These are phyloP conservation scores for Leucoagaricus sp. DNA, from an alignment of 1,284 basidiomycete species.

Conservation along the genomic window DNA sequence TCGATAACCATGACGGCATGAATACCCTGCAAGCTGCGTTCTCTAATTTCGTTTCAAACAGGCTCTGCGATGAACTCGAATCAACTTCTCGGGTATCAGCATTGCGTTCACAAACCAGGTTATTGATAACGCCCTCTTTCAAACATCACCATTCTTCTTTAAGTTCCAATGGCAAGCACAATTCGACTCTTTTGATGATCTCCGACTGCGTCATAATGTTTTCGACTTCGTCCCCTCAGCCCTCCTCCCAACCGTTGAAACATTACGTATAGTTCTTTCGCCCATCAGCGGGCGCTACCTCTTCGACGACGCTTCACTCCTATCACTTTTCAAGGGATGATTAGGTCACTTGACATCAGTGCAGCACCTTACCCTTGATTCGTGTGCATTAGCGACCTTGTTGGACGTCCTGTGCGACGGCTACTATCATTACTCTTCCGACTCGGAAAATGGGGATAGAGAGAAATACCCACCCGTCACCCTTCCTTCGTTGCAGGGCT, in stretches of 20 bases:
- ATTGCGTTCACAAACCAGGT: background rate
- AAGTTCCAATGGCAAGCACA: background rate
- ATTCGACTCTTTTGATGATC: background rate
- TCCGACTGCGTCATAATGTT: background rate
- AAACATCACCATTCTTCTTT: background rate
- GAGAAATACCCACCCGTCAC: background rate
- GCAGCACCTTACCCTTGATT: background rate
- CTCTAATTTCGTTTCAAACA: background rate
- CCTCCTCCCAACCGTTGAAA: background rate
- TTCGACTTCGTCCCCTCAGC: background rate
- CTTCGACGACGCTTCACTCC: background rate
- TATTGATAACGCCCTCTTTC: background rate
- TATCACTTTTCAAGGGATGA: background rate
- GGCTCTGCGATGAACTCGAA: background rate
- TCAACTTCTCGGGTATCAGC: background rate
- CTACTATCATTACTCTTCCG: no score
- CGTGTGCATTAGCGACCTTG: background rate
- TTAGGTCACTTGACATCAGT: background rate
- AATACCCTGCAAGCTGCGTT: background rate
- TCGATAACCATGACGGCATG: background rate
- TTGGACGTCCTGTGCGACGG: conserved; percentile 2
- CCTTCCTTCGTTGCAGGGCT: background rate
- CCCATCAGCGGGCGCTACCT: background rate
- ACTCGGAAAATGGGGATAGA: background rate
- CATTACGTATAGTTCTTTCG: background rate